phyloP scores from a whole-genome alignment of 2,329 filamentous ascomycete genomes.

The Venturia asperata region DNA sequence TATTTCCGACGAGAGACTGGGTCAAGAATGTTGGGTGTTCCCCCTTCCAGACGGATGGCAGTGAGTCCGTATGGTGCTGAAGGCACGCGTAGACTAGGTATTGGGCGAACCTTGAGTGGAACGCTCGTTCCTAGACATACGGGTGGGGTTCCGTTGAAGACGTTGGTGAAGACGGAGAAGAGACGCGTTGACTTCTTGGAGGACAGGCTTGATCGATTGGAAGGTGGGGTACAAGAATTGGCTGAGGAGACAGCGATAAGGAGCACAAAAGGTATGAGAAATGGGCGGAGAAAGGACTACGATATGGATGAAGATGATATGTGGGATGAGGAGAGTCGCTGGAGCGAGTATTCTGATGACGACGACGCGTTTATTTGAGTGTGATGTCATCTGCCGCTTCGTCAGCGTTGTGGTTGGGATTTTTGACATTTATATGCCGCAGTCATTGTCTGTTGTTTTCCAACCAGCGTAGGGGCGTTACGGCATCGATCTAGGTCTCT shows the following conservation, averaged over 20 bases:
- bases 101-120: not conserved
- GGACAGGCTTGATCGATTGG: slow-evolving; percentile 4
- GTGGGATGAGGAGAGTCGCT: slow-evolving; percentile 1
- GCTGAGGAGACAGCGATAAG: not conserved
- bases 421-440: not conserved
- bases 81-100: not conserved
- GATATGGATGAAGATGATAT: not conserved
- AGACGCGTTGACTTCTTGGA: slow-evolving; percentile 3
- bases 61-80: not conserved
- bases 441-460: not conserved
- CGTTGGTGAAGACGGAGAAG: slow-evolving; percentile 2
- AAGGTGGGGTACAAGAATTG: slow-evolving; percentile 3
- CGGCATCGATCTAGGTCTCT: not conserved
- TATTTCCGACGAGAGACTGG: not conserved
- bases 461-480: not conserved
- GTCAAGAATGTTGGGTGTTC: not conserved
- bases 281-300: not conserved
- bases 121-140: not conserved
- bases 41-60: not conserved
- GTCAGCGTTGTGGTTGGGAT: not conserved
- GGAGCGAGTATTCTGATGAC: not conserved
- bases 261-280: not conserved
- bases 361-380: not conserved
- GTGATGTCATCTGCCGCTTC: not conserved
- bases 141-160: not conserved